Evolutionary conservation across 192 early-diverging fungal species (phyloP).

Genomic region (Coemansia sp.): DNA sequence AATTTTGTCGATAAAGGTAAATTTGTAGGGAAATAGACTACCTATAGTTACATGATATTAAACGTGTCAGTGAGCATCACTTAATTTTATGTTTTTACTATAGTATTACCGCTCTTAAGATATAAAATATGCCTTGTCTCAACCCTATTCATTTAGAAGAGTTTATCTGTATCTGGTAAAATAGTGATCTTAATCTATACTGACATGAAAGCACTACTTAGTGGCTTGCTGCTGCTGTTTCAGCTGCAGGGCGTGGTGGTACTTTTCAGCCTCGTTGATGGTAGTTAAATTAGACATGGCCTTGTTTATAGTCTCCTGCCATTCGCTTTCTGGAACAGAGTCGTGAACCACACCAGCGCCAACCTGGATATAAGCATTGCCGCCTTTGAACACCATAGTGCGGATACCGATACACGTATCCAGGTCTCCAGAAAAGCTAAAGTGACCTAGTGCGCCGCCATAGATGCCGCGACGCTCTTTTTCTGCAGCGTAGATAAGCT

Average conservation of each 20-base stretch:
- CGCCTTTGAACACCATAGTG: conserved; percentile 98
- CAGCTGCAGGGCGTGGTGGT: conserved; percentile 69
- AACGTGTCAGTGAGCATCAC: too few species aligned
- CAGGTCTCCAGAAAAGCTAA: conserved; percentile 87
- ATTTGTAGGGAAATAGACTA: too few species aligned
- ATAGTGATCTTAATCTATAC: background rate
- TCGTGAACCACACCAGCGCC: conserved; percentile 98
- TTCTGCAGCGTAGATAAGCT: conserved; percentile 89
- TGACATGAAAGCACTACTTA: conserved; percentile 7
- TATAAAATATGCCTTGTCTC: too few species aligned
- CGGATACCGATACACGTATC: conserved; percentile 99
- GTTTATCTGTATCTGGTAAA: background rate
- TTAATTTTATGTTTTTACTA: too few species aligned
- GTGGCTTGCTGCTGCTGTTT: conserved; percentile 9
- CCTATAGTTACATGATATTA: too few species aligned
- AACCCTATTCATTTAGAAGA: too few species aligned
- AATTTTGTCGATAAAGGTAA: too few species aligned
- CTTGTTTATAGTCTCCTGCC: conserved; percentile 96
- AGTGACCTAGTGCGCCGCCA: conserved; percentile 90
- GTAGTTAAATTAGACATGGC: conserved; percentile 87
- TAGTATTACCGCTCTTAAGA: too few species aligned
- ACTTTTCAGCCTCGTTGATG: conserved; percentile 81
- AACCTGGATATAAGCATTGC: conserved; percentile 90
- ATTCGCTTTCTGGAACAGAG: conserved; percentile 87
- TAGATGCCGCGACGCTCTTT: conserved; percentile 90